phyloP scores from a whole-genome alignment of 345 rosid species.

The Excoecaria agallocha region DNA sequence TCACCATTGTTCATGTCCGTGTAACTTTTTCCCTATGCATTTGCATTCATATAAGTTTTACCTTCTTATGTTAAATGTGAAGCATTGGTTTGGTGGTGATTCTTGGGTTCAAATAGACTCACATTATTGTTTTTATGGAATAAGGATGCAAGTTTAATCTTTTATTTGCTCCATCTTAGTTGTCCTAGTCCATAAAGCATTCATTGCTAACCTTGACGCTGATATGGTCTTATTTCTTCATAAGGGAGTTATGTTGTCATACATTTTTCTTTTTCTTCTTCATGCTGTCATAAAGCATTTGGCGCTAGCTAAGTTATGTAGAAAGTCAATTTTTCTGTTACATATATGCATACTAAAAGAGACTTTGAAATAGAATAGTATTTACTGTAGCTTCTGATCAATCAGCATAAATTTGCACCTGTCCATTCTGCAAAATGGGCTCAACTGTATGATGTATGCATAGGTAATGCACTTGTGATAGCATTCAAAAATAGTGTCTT shows the following conservation, averaged over 20 bases:
- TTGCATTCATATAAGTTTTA: not conserved
- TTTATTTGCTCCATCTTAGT: not conserved
- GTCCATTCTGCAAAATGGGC: not conserved
- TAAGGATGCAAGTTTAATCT: not conserved
- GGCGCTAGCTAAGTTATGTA: not conserved
- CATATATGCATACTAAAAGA: not conserved
- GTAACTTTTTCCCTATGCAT: not conserved
- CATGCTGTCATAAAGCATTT: not conserved
- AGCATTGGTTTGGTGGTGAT: not conserved
- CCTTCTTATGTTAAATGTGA: slow-evolving; percentile 13
- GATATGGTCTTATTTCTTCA: not conserved
- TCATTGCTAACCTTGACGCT: not conserved
- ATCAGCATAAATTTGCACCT: too few species aligned
- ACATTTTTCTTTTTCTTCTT: not conserved
- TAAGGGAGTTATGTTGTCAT: not conserved
- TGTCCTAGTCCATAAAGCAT: not conserved
- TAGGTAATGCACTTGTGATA: not conserved
- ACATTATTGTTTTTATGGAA: not conserved
- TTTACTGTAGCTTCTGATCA: too few species aligned
- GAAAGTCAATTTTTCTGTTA: not conserved
- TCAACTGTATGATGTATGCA: not conserved
- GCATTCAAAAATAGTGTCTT: not conserved
- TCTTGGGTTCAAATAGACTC: not conserved
- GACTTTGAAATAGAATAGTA: too few species aligned
- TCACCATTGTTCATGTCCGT: not conserved